These are phyloP conservation scores for Centrapalus pauciflorus DNA, from an alignment of 129 eudicot species.

Conservation along the genomic window DNA sequence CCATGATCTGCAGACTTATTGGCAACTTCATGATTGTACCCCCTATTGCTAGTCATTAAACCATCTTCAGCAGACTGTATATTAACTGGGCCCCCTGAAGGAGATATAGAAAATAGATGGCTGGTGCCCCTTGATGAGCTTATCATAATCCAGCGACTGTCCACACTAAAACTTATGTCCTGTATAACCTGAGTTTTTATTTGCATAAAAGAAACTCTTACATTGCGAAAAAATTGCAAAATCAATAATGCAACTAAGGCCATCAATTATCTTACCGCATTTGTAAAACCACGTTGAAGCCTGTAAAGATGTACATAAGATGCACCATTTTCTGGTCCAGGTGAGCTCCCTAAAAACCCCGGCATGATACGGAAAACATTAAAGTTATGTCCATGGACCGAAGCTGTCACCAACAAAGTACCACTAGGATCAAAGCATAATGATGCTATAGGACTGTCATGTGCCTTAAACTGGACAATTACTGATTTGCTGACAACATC, in stretches of 20 bases:
- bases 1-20: conserved; percentile 21
- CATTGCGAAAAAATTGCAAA: conserved; percentile 9
- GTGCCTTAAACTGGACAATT: conserved; percentile 87
- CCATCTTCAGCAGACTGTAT: conserved; percentile 37
- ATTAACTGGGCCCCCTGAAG: conserved; percentile 53
- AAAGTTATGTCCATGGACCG: conserved; percentile 90
- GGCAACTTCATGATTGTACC: conserved; percentile 18
- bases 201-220: neutral
- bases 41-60: conserved; percentile 27
- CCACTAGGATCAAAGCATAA: conserved; percentile 91
- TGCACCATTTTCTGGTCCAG: conserved; percentile 35
- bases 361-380: conserved; percentile 79
- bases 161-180: conserved; percentile 89
- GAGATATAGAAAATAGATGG: conserved; percentile 81
- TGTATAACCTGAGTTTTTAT: conserved; percentile 59
- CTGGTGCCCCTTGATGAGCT: conserved; percentile 93
- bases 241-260: neutral
- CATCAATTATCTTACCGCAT: conserved; percentile 53
- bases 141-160: conserved; percentile 86
- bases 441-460: conserved; percentile 77
- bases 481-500: conserved; percentile 77
- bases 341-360: conserved; percentile 18
- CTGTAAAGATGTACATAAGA: conserved; percentile 72
- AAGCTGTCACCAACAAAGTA: conserved; percentile 79
- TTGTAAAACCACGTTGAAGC: conserved; percentile 89